Evolutionary conservation across 1,284 basidiomycete species (phyloP).

Genomic region (Cystobasidium slooffiae): DNA sequence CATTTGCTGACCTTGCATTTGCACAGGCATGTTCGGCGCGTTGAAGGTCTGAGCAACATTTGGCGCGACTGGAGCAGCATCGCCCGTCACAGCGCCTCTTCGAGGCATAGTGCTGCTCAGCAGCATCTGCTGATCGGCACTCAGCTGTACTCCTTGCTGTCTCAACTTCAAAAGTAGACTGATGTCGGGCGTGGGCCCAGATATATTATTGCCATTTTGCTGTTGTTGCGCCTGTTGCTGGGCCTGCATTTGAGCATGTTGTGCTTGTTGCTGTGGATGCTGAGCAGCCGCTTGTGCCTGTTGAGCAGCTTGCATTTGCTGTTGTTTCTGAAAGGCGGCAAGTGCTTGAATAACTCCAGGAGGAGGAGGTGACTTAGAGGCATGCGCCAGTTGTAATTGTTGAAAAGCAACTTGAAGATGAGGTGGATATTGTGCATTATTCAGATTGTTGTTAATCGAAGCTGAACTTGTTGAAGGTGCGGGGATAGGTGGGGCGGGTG

Average conservation of each 20-base stretch:
- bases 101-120: conserved; percentile 28
- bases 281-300: conserved; percentile 21
- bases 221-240: neutral
- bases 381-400: conserved; percentile 32
- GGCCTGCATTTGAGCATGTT: neutral
- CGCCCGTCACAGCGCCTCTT: conserved; percentile 28
- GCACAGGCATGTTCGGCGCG: neutral
- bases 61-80: neutral
- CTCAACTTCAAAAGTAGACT: conserved; percentile 32
- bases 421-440: conserved; percentile 25
- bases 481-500: neutral
- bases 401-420: conserved; percentile 42
- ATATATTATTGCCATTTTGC: neutral
- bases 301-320: conserved; percentile 25
- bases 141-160: conserved; percentile 35
- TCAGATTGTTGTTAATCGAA: no score
- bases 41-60: conserved; percentile 1
- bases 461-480: neutral
- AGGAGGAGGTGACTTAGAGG: conserved; percentile 3
- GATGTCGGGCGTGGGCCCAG: conserved; percentile 23
- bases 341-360: conserved; percentile 29
- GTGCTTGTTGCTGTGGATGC: conserved; percentile 9
- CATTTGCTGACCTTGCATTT: conserved; percentile 1
- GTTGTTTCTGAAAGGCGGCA: conserved; percentile 26
- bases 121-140: conserved; percentile 41